Base-by-base conservation (phyloP, 2,329 filamentous ascomycete genomes). In the Coniochaeta sp. region DNA sequence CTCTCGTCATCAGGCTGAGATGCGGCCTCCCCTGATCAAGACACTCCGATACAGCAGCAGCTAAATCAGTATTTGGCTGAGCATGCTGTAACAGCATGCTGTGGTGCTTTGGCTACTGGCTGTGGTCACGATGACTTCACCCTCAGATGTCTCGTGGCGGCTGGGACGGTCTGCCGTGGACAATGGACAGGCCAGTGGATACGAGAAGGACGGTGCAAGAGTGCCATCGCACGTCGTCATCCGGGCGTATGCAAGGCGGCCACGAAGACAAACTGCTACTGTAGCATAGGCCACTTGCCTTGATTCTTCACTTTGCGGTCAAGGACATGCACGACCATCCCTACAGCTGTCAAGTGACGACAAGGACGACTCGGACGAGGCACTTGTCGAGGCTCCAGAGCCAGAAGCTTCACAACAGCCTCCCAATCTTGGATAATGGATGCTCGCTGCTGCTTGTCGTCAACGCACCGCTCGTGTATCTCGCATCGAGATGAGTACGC, bases 1-100 rank as follows among this genome's bases (percentile, higher is more conserved):
- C 20, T 42, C n/a, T 24, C 20, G 26, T 42, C 38, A 42, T 42
- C 38, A 42, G 38, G 38, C 38, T 42, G 38, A 42, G 38, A n/a
- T 24, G 20, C 38, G 38, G 38, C 38, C 18, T 42, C 38, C 18
- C 38, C 38, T 42, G 38, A 42, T 42, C 4, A 2, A 14, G 38
- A 42, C 20, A 42, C 26, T 24, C 38, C 38, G 38, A 42, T 42
- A 13, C 7, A 9, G 7, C 18, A 22, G 18, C 13, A 7, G 32
- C 14, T 35, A 7, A 38, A 4, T 18, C 14, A 35, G 4, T 7
- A 16, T 35, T 16, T 12, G 9, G 10, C 5, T 40, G 35, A 3
- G 20, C 16, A 3, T 10, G 8, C 24, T 6, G 32, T 35, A 35
- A 16, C 9, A 16, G n/a, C n/a, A n/a, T n/a, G n/a, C n/a, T n/a